Evolutionary conservation across 768 basidiomycete species (phyloP), one percentile per base, ranked within the genome.

Genomic region (Tylopilus plumbeoviolaceoides): DNA sequence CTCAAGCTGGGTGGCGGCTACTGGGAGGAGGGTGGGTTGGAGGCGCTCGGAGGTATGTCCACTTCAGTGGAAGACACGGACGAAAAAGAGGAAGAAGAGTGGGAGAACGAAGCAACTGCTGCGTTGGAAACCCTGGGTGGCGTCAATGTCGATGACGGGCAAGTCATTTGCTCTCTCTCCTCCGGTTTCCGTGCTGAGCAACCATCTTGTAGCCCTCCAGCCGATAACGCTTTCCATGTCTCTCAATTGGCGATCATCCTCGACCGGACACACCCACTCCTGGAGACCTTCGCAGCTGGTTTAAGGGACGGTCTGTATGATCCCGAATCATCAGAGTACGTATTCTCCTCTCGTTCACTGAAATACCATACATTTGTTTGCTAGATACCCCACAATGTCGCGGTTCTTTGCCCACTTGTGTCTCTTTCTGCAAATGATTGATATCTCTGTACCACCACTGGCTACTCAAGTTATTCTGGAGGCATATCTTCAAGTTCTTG

Each of bases 341-440:
- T 70, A 6, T 7, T 42, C 31, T n/a, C 20, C 20, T 28, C 70
- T 31, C 54, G 33, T 40, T 11, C 23, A 7, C 14, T 9, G 33
- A 40, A 23, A 30, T 10, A 25, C 51, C 3, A 57, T 43, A 15
- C 53, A 51, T 52, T 14, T 25, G 42, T 52, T 18, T 12, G 27
- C 47, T 50, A 89, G 87, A 57, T 88, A 87, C 62, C 75, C 83
- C 0, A 76, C 80, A 0, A 78, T 91, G 76, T 83, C 82, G 42
- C 85, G 94, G 4, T 99, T 98, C 73, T 97, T 95, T 63, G 88
- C 94, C 0, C 95, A 99, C 64, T 73, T 98, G 21, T 91, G 91
- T 58, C 82, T 98, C 28, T 92, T 86, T 71, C 77, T 97, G 4
- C 84, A 89, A 56, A 82, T 92, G 71, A 88, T 97, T 33, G 86